Conservation (phyloP, 768 basidiomycete species). For the Kondoa malvinella region DNA sequence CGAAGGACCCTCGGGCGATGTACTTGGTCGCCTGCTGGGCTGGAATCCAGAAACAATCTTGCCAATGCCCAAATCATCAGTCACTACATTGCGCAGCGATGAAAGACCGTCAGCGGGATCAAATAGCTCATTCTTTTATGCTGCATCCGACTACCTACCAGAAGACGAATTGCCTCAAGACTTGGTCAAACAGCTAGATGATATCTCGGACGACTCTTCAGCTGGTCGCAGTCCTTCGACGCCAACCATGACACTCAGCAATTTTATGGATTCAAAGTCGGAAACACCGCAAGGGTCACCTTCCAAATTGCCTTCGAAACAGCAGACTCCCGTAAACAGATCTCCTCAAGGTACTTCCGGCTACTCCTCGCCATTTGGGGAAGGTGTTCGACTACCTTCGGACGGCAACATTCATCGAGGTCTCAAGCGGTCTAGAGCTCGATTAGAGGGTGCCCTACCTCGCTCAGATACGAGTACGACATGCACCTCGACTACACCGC, state of each 20-base stretch:
- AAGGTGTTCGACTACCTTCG: background rate
- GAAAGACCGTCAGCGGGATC: background rate
- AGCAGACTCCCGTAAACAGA: too few relatives aligned
- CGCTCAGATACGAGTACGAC: background rate
- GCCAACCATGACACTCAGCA: background rate
- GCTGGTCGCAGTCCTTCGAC: background rate
- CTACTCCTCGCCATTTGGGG: background rate
- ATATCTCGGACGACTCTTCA: background rate
- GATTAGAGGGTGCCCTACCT: constrained; percentile 5
- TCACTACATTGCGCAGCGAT: background rate
- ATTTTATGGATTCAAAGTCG: background rate
- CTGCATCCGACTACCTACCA: background rate
- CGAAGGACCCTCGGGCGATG: constrained; percentile 15
- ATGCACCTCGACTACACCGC: background rate
- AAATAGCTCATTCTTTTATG: background rate
- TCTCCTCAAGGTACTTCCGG: too few relatives aligned
- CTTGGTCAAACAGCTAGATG: background rate
- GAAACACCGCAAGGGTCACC: background rate
- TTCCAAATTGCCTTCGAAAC: background rate
- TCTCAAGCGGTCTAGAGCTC: constrained; percentile 6
- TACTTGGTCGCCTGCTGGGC: constrained; percentile 18
- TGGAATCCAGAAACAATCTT: constrained; percentile 6
- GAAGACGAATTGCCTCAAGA: background rate
- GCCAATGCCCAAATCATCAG: background rate
- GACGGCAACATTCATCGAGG: constrained; percentile 8